phyloP scores from a whole-genome alignment of 495 filamentous ascomycete genomes.

The Aspergillus mulundensis region DNA sequence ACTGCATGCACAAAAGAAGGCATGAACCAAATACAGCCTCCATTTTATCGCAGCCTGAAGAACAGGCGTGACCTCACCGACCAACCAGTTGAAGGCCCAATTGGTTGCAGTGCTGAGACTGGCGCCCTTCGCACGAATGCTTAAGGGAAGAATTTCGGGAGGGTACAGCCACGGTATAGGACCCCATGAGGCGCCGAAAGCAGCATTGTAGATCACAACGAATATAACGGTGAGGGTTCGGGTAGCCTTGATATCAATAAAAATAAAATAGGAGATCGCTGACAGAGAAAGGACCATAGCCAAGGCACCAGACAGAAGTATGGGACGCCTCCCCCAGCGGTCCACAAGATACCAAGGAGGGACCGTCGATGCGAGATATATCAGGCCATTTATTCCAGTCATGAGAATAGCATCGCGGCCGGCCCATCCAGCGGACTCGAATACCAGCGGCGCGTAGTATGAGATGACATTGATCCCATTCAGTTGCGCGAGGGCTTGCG shows the following conservation, averaged over 20 bases:
- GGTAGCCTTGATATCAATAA: slow-evolving; percentile 72
- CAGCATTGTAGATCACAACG: slow-evolving; percentile 97
- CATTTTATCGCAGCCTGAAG: slow-evolving; percentile 87
- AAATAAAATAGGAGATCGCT: slow-evolving; percentile 91
- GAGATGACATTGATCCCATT: slow-evolving; percentile 99
- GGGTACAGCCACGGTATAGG: slow-evolving; percentile 98
- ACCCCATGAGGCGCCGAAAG: slow-evolving; percentile 98
- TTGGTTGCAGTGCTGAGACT: slow-evolving; percentile 95
- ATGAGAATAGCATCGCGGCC: slow-evolving; percentile 90
- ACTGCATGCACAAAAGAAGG: slow-evolving; percentile 94
- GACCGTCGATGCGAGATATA: slow-evolving; percentile 84
- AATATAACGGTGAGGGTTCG: slow-evolving; percentile 83
- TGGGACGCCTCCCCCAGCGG: slow-evolving; percentile 82
- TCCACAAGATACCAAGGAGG: slow-evolving; percentile 98
- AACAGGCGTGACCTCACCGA: slow-evolving; percentile 90
- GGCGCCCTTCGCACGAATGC: slow-evolving; percentile 95
- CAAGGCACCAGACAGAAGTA: slow-evolving; percentile 85
- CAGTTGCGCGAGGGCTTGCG: slow-evolving; percentile 89
- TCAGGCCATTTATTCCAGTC: slow-evolving; percentile 94
- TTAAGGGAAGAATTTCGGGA: slow-evolving; percentile 93
- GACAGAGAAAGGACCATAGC: slow-evolving; percentile 91
- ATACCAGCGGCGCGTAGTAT: slow-evolving; percentile 95
- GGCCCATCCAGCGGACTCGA: slow-evolving; percentile 90
- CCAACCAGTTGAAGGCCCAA: slow-evolving; percentile 98
- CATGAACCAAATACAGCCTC: slow-evolving; percentile 91